Base-by-base conservation (phyloP, 1,284 basidiomycete species). In the Marasmius tenuissimus region DNA sequence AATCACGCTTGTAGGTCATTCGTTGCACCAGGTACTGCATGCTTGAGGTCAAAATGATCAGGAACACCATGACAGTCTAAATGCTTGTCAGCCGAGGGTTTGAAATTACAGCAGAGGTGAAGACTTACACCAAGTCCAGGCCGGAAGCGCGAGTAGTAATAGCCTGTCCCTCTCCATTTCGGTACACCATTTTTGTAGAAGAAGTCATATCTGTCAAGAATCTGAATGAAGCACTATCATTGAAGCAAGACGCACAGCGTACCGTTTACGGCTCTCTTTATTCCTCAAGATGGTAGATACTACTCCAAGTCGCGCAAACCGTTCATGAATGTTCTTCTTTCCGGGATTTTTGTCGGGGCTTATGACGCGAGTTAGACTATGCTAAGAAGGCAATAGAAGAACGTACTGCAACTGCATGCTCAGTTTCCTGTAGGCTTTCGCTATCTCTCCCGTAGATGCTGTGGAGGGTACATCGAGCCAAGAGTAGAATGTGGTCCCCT, bases 281-380 rank as follows among this genome's bases (percentile, higher is more conserved):
- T 89, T 89, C 66, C 93, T 82, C 67, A 98, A 76, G 68, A 97
- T 96, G 50, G 86, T 84, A 5, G 87, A 81, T 62, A 98, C 86
- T n/a, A 96, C 87, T 62, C 94, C 93, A 7, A 97, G 83, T 27
- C 94, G 83, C 33, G 95, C 87, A 74, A 96, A 97, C 16, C 92
- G 85, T 66, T 95, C 94, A 57, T 95, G 91, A 39, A 91, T 85
- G 59, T 85, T 84, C 72, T 91, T 91, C 48, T 92, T 85, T 60
- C 87, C 85, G 0, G 88, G 92, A 75, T 97, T 97, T 81, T 98
- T 97, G 76, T 97, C 95, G 12, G 95, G 96, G 74, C 94, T 96
- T 9, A 59, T n/a, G 59, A 63, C 27, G 65, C 69, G 55, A n/a
- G 59, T 55, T 16, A 33, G 37, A 50, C 55, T n/a, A 34, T 37